Conservation (phyloP, 805 yeast species). For the Saturnispora galanensis region DNA sequence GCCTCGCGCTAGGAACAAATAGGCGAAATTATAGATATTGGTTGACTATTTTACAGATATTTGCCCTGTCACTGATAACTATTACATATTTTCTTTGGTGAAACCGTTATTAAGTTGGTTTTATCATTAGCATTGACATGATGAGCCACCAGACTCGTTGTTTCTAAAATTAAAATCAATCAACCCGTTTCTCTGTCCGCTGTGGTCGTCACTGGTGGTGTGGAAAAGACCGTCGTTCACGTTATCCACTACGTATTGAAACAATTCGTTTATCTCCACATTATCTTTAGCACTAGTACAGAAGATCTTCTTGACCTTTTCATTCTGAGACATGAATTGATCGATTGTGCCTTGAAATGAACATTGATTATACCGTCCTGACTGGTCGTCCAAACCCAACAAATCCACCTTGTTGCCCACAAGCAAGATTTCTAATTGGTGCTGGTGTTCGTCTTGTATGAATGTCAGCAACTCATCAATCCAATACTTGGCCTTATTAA, state of each 20-base stretch:
- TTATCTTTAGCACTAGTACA: conserved; percentile 67
- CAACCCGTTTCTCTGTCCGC: conserved; percentile 13
- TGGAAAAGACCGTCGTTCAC: conserved; percentile 23
- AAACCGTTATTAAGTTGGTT: neutral
- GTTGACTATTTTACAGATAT: conserved; percentile 1
- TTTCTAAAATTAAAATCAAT: conserved; percentile 17
- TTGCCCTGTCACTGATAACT: neutral
- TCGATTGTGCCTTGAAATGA: conserved; percentile 16
- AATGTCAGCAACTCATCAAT: conserved; percentile 56
- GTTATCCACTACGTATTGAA: conserved; percentile 25
- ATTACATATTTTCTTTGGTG: neutral
- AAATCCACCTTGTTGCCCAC: conserved; percentile 85
- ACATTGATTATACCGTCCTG: conserved; percentile 13
- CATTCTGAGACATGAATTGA: conserved; percentile 18
- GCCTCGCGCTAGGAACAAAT: conserved; percentile 4
- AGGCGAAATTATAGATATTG: neutral
- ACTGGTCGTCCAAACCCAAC: conserved; percentile 17
- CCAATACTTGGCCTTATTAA: conserved; percentile 80
- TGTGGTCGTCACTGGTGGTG: conserved; percentile 13
- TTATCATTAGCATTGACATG: conserved; percentile 17
- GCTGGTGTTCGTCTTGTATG: conserved; percentile 13
- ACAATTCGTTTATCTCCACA: conserved; percentile 42
- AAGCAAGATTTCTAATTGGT: conserved; percentile 31
- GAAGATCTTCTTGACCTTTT: conserved; percentile 17
- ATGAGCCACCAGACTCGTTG: conserved; percentile 4